Evolutionary conservation across 352 stramenopile genomes (phyloP), one percentile per base, ranked within the genome.

Genomic region (Phytophthora podocarpi): DNA sequence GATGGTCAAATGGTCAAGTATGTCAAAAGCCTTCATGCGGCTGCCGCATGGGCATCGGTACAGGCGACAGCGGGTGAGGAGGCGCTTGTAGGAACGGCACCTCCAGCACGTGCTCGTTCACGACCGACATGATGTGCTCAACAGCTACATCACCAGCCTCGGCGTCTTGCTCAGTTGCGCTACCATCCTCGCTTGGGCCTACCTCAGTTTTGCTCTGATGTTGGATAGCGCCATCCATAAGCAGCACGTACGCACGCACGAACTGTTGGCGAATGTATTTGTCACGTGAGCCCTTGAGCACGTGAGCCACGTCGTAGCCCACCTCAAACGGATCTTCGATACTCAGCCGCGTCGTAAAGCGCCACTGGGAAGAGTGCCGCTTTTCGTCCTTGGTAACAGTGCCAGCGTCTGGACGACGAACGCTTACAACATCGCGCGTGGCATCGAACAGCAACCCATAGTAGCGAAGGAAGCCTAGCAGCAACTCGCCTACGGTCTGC

Each of bases 261-360:
- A 91, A 89, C 54, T 95, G 81, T 66, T 95, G 85, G 9, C 85
- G 85, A 59, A 91, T 91, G 72, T 93, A 91, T 57, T 91, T 93
- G 69, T 95, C 82, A 18, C 83, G 81, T 9, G 80, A 83, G 21
- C 88, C 82, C 51, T 98, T 98, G 13, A 99, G 78, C 16, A 99
- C 96, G 70, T 99, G 97, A 6, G 95, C 96, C 37, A 99, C 96
- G 70, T 99, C 93, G 72, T 99, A 99, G 67, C 91, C 97, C 3
- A 87, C 96, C 67, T 99, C 98, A 76, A 99, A 99, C 2, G 98
- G 98, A 75, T 99, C 98, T 85, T 99, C 97, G 52, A 99, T 98
- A 42, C 81, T 91, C 55, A 95, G 42, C 0, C 86, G 80, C 45
- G 80, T 88, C 54, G 90, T 87, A 37, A 90, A 76, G 31, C 84